Evolutionary conservation across 768 basidiomycete genomes (phyloP), one percentile per base, ranked within the genome.

Genomic region (Lentinula edodes): DNA sequence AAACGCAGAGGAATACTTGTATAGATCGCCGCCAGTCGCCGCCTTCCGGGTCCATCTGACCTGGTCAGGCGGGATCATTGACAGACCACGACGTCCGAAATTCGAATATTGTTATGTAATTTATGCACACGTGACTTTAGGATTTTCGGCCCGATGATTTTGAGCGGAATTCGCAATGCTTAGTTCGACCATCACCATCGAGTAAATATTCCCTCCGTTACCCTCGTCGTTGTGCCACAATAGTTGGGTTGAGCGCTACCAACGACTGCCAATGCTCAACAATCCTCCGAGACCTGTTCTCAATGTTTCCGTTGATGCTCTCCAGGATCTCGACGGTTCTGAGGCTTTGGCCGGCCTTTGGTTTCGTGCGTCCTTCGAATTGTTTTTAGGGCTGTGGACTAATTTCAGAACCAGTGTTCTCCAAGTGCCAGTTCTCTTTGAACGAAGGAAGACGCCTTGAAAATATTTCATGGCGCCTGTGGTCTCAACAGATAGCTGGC

Each of bases 401-500:
- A 18, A 39, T 16, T 32, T 56, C 55, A 63, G 46, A 20, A 42
- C 28, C 41, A 67, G 93, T 95, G 6, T 93, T 95, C 68, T 85
- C 90, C 56, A 91, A 91, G 71, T 92, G 89, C 77, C 91, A 90
- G 72, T 81, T 84, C 65, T 86, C 85, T 1, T 76, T 95, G 3
- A 82, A 88, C 66, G 88, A 94, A 66, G 93, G 93, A n/a, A 80
- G 78, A 6, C 75, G 93, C 34, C 80, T 94, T 34, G 93, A 95
- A 74, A 93, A 95, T 68, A 87, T 95, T 58, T 86, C 89, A 3
- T 95, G 93, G 93, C 78, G 93, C 57, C 75, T 95, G 7, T 91
- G 91, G 88, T 83, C 89, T 70, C 82, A 85, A 64, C 84, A 89
- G 63, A 76, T 89, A 68, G 71, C 78, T 56, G 70, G 75, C 35